Base-by-base conservation (phyloP, 169 alveolate genomes). In the Plasmodium billcollinsi region DNA sequence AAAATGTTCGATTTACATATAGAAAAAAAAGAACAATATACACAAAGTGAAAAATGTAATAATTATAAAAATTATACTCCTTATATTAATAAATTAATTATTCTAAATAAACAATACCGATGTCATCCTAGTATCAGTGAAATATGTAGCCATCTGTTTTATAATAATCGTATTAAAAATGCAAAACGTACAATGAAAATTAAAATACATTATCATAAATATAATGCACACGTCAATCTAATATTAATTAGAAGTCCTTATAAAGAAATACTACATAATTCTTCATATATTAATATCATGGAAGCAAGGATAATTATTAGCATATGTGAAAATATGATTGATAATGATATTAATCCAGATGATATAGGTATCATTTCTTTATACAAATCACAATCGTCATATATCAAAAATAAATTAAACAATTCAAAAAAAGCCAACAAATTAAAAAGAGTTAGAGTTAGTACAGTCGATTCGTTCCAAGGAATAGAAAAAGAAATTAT, bases 401-500 rank as follows among this genome's bases (percentile, higher is more conserved):
- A 70, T 72, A 67, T 67, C 21, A 29, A 52, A 29, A 58, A 69
- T 61, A 67, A 78, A 62, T 52, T 75, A 56, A 69, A 67, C 33
- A 12, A 18, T 3, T 71, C 78, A 24, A 65, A 52, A 45, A 18
- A 88, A 24, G 58, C 58, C 18, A 39, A 59, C 71, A 39, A 24
- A 9, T 21, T 76, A 15, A 66, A 71, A 50, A 63, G 24, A 21
- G 59, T 76, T 39, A 88, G 62, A 24, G 93, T 88, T 8, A 78
- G 86, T 49, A 88, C 93, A 2, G 93, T 88, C 20, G 93, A 88
- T 66, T 66, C 89, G 26, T 88, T 88, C 47, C 93, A 88, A 66
- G 93, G 93, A 11, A 29, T 78, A 3, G 93, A 88, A 45, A 71
- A 70, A 47, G 88, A 78, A 43, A 62, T 88, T 20, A 78, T 88